A percentile compares a stretch with the other conserved stretches of the same genome.
Conservation (phyloP, 257 asterid genomes). For the Lycium barbarum region DNA sequence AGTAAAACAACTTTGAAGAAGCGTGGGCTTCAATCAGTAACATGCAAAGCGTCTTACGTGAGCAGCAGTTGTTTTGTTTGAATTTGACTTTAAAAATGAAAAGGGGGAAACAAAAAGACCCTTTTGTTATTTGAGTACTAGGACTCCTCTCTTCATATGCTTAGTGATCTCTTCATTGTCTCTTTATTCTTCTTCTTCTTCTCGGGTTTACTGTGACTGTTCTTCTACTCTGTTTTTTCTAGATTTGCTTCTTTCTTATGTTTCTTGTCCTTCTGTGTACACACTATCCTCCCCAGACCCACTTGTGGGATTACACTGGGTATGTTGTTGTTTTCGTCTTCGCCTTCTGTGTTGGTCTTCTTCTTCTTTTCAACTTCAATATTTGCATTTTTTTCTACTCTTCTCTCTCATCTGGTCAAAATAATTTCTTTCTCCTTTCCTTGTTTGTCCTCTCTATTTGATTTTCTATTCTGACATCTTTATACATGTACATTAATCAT, state of each 20-base stretch:
- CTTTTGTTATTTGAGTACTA: background rate
- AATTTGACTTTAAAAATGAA: background rate
- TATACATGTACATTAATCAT: background rate
- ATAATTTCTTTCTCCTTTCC: background rate
- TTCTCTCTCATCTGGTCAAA: background rate
- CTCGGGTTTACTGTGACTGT: no score
- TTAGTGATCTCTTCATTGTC: no score
- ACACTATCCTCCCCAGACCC: no score
- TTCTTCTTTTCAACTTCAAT: background rate
- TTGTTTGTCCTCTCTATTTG: background rate
- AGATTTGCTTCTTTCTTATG: background rate
- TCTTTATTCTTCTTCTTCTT: no score
- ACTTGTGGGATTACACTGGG: no score
- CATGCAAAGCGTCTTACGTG: background rate
- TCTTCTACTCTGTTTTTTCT: background rate
- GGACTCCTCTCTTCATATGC: no score
- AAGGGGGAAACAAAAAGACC: background rate
- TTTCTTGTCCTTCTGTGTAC: background rate
- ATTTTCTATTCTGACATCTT: background rate
- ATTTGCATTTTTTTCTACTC: background rate
- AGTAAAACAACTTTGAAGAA: background rate
- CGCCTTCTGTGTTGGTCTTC: background rate
- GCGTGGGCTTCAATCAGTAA: background rate
- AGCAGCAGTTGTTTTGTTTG: background rate
- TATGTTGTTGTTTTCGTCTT: background rate